Evolutionary conservation across 371 early-diverging fungal species (phyloP).

Genomic region (Lichtheimia ramosa): DNA sequence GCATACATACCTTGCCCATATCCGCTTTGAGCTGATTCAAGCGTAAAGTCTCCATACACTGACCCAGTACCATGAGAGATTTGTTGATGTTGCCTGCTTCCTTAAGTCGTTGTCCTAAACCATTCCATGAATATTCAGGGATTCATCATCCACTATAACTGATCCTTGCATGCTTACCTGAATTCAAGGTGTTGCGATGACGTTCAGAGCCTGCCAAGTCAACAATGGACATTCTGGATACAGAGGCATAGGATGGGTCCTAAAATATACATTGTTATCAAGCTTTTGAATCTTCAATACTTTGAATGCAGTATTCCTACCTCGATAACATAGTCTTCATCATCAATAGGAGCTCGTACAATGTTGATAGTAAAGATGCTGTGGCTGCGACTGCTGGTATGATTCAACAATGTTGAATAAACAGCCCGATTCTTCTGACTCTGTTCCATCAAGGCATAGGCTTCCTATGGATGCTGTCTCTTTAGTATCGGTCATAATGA

Average conservation of each 20-base stretch:
- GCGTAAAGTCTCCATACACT: constrained; percentile 72
- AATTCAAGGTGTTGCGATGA: constrained; percentile 74
- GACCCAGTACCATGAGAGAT: constrained; percentile 93
- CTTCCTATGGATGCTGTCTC: constrained; percentile 35
- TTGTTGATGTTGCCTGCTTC: constrained; percentile 96
- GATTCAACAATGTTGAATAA: constrained; percentile 63
- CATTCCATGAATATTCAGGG: no score
- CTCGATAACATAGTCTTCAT: constrained; percentile 48
- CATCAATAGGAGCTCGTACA: constrained; percentile 58
- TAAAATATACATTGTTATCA: constrained; percentile 6
- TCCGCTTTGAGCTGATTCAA: constrained; percentile 52
- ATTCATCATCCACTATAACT: neutral
- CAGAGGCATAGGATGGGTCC: constrained; percentile 48
- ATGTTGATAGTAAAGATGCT: constrained; percentile 72
- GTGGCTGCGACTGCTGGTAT: constrained; percentile 68
- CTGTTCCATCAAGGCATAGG: constrained; percentile 56
- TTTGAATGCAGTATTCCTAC: constrained; percentile 15
- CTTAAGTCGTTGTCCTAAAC: constrained; percentile 71
- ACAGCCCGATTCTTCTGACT: constrained; percentile 66
- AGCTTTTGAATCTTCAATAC: neutral
- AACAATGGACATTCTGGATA: constrained; percentile 78
- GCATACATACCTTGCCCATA: constrained; percentile 35
- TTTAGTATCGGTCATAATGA: neutral
- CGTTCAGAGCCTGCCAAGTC: constrained; percentile 98
- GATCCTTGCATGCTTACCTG: constrained; percentile 60